phyloP scores from a whole-genome alignment of 2,329 filamentous ascomycete genomes.

The Nothophoma quercina region DNA sequence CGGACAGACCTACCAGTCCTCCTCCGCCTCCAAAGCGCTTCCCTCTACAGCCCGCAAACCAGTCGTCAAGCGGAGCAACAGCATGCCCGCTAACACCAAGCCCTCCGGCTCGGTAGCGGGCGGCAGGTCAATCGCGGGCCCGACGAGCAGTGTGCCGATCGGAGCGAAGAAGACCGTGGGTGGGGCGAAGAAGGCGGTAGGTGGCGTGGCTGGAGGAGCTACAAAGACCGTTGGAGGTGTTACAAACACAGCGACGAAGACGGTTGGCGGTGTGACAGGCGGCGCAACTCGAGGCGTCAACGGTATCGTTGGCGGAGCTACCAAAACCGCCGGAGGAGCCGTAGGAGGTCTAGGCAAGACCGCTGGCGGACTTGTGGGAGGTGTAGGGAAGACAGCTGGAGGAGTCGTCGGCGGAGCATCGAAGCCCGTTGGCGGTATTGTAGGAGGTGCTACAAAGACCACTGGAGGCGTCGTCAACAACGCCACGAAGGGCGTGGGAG shows the following conservation, averaged over 20 bases:
- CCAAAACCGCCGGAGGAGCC: background rate
- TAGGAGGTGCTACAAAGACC: background rate
- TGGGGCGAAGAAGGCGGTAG: constrained; percentile 32
- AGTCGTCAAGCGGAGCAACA: constrained; percentile 43
- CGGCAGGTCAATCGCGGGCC: constrained; percentile 11
- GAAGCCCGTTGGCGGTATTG: constrained; percentile 8
- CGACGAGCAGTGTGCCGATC: constrained; percentile 27
- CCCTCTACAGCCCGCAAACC: constrained; percentile 42
- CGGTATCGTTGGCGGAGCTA: constrained; percentile 10
- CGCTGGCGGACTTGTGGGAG: constrained; percentile 13
- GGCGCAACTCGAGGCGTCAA: constrained; percentile 10
- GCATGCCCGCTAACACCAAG: constrained; percentile 37
- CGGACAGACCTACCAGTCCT: constrained; percentile 39
- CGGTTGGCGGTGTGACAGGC: constrained; percentile 5
- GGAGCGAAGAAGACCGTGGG: constrained; percentile 41
- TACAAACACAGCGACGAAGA: constrained; percentile 11
- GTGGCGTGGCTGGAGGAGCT: constrained; percentile 18
- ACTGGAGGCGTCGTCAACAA: constrained; percentile 6
- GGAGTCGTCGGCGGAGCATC: constrained; percentile 8
- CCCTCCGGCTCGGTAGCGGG: constrained; percentile 20
- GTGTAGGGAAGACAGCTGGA: constrained; percentile 9
- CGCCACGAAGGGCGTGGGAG: constrained; percentile 19
- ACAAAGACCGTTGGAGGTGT: constrained; percentile 18
- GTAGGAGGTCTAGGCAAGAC: constrained; percentile 1
- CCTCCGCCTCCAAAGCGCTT: constrained; percentile 37